Evolutionary conservation across 148 eudicot genomes (phyloP).

Genomic region (Heliamphora exappendiculata): DNA sequence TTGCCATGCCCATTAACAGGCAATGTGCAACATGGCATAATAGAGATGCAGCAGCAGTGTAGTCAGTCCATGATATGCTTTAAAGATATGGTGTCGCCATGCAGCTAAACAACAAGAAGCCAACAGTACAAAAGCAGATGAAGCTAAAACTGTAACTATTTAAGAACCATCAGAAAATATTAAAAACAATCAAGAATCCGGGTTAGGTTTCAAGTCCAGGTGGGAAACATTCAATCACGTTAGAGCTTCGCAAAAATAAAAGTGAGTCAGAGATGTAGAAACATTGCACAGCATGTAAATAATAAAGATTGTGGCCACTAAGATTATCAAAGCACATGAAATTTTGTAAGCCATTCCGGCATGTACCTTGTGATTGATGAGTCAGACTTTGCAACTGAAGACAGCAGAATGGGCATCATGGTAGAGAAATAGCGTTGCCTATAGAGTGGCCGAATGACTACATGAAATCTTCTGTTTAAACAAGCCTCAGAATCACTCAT

Average conservation of each 20-base stretch:
- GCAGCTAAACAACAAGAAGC: not conserved
- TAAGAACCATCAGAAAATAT: not conserved
- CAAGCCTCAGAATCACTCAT: constrained; percentile 83
- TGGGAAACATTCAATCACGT: not conserved
- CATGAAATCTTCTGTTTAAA: constrained; percentile 71
- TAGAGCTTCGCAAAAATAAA: not conserved
- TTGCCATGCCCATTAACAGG: not conserved
- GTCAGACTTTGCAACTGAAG: constrained; percentile 37
- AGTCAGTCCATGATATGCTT: not conserved
- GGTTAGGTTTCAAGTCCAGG: not conserved
- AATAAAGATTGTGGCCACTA: not conserved
- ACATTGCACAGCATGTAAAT: not conserved
- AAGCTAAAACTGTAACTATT: not conserved
- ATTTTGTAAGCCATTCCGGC: not conserved
- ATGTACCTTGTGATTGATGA: constrained; percentile 47
- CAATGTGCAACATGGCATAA: not conserved
- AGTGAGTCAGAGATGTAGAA: not conserved
- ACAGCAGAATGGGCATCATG: constrained; percentile 55
- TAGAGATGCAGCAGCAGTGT: not conserved
- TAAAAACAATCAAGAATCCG: not conserved
- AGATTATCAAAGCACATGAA: constrained; percentile 5
- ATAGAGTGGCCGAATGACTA: constrained; percentile 74
- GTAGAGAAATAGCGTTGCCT: constrained; percentile 84
- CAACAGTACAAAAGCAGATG: not conserved
- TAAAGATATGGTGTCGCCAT: not conserved